phyloP scores from a whole-genome alignment of 177 flowering plant genomes.

The Vitis hybrid region DNA sequence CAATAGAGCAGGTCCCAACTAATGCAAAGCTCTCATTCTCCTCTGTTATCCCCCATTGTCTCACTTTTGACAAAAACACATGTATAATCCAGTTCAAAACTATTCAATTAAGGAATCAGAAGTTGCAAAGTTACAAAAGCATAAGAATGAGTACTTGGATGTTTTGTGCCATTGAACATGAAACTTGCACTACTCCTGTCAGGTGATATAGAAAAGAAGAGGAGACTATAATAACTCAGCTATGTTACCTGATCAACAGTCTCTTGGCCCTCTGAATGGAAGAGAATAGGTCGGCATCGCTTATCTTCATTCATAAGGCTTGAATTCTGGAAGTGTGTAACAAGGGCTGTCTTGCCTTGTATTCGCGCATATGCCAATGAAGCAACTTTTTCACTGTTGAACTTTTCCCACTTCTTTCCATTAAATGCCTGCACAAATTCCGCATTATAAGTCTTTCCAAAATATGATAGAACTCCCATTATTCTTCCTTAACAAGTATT shows the following conservation, averaged over 20 bases:
- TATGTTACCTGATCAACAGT: conserved; percentile 48
- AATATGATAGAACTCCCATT: background rate
- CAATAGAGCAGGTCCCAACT: too few species aligned
- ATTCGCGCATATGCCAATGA: conserved; percentile 60
- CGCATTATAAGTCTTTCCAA: background rate
- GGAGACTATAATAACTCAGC: background rate
- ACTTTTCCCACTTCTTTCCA: conserved; percentile 60
- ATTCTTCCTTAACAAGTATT: background rate
- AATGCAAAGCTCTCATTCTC: too few species aligned
- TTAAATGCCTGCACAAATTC: conserved; percentile 43
- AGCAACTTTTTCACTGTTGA: conserved; percentile 57
- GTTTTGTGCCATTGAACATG: too few species aligned
- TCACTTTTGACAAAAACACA: too few species aligned
- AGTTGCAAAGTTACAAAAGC: too few species aligned
- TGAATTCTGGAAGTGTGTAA: conserved; percentile 56
- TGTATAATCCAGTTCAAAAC: too few species aligned
- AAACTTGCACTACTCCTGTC: too few species aligned
- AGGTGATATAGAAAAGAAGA: background rate
- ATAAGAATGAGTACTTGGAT: too few species aligned
- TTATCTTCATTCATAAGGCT: conserved; percentile 64
- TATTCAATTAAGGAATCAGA: too few species aligned
- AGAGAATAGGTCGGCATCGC: conserved; percentile 57
- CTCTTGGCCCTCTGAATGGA: conserved; percentile 60
- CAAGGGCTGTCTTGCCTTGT: conserved; percentile 55
- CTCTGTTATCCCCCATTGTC: too few species aligned